Evolutionary conservation across 306 rosid genomes (phyloP).

Genomic region (Fagus sylvatica): DNA sequence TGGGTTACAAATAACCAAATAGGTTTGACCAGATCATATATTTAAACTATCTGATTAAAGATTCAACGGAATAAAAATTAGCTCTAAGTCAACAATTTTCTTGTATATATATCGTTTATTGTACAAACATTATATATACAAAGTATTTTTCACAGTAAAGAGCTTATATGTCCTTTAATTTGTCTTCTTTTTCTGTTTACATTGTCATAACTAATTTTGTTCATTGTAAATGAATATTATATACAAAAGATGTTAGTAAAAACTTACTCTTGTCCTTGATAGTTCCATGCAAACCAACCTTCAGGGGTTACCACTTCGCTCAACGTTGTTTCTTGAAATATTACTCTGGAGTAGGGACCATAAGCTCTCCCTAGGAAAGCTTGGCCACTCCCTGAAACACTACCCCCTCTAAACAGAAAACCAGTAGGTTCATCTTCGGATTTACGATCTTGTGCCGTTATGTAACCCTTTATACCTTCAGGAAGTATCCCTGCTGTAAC

Average conservation of each 20-base stretch:
- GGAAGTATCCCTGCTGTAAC: slow-evolving; percentile 11
- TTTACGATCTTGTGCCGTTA: slow-evolving; percentile 41
- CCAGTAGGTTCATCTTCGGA: slow-evolving; percentile 24
- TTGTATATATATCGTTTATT: too few species aligned
- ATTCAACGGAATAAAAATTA: too few species aligned
- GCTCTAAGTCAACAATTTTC: too few species aligned
- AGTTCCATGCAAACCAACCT: slow-evolving; percentile 43
- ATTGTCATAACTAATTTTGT: too few species aligned
- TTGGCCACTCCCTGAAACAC: slow-evolving; percentile 19
- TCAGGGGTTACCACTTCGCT: slow-evolving; percentile 21
- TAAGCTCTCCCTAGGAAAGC: slow-evolving; percentile 42
- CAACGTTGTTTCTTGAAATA: slow-evolving; percentile 28
- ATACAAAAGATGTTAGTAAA: not conserved
- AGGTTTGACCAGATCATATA: too few species aligned
- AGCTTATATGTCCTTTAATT: too few species aligned
- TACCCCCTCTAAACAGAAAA: slow-evolving; percentile 40
- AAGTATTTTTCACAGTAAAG: too few species aligned
- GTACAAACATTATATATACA: too few species aligned
- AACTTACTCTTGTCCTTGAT: slow-evolving; percentile 24
- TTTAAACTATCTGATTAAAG: too few species aligned
- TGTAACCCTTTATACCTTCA: slow-evolving; percentile 7
- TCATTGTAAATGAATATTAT: not conserved
- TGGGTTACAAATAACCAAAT: too few species aligned
- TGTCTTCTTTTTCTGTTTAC: too few species aligned
- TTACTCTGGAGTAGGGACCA: slow-evolving; percentile 41